Conservation (phyloP, 768 basidiomycete species). For the Leccinum ochraceum region DNA sequence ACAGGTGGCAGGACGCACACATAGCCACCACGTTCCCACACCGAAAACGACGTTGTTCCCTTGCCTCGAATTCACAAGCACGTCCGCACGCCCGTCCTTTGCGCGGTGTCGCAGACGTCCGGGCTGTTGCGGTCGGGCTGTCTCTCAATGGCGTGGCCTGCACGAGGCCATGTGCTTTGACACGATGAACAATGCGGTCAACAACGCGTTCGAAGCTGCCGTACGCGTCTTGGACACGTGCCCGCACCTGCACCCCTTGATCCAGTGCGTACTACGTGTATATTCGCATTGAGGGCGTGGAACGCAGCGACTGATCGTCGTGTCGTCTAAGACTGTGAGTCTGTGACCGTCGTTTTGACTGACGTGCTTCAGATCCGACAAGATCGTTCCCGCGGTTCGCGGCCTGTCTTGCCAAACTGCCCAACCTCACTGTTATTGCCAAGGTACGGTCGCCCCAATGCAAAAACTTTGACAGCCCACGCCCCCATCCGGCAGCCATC, state of each 20-base stretch:
- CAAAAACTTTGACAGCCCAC: not conserved
- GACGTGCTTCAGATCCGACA: not conserved
- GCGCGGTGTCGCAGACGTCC: too few relatives aligned
- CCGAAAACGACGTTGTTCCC: too few relatives aligned
- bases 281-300: not conserved
- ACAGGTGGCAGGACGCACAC: too few relatives aligned
- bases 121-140: too few relatives aligned
- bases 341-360: conserved; percentile 1
- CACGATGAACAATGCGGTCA: not conserved
- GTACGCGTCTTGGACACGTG: conserved; percentile 1
- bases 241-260: conserved; percentile 3
- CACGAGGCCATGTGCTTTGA: not conserved
- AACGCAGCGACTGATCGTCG: not conserved
- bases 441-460: conserved; percentile 4
- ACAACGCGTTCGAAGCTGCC: not conserved
- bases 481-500: not conserved
- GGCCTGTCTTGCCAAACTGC: not conserved
- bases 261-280: conserved; percentile 4
- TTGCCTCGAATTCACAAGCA: too few relatives aligned
- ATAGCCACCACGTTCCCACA: too few relatives aligned
- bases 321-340: conserved; percentile 3
- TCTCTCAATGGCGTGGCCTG: too few relatives aligned
- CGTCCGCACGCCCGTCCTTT: too few relatives aligned
- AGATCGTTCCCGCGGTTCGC: conserved; percentile 11
- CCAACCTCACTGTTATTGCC: conserved; percentile 10